Evolutionary conservation across 768 basidiomycete species (phyloP).

Genomic region (Tubosaeta sp.): DNA sequence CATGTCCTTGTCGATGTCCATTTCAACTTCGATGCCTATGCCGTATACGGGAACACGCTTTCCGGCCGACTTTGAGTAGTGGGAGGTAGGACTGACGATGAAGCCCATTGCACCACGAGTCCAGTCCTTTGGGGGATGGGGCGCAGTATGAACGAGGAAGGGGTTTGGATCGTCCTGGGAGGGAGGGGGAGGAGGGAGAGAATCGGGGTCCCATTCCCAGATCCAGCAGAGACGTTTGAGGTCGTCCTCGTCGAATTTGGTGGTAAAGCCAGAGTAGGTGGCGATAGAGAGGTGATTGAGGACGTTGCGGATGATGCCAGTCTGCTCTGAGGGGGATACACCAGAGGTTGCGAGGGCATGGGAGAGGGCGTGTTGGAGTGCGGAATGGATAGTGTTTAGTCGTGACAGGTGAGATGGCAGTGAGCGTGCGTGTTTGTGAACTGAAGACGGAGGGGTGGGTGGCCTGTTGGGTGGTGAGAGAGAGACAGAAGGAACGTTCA

Average conservation of each 20-base stretch:
- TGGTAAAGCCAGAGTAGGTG: conserved; percentile 62
- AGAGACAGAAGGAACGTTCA: neutral
- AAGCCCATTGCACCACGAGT: conserved; percentile 77
- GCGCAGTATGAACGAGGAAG: conserved; percentile 48
- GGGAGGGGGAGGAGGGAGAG: conserved; percentile 27
- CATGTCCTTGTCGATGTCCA: conserved; percentile 79
- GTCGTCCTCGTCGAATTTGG: conserved; percentile 64
- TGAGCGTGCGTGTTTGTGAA: conserved; percentile 31
- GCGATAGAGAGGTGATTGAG: conserved; percentile 70
- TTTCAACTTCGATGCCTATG: conserved; percentile 82
- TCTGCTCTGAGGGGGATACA: conserved; percentile 71
- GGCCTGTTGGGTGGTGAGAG: conserved; percentile 37
- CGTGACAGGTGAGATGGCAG: conserved; percentile 60
- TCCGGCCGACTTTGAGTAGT: conserved; percentile 60
- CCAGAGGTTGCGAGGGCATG: conserved; percentile 83
- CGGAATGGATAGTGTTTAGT: conserved; percentile 59
- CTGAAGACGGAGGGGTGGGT: conserved; percentile 55
- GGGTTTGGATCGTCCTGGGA: conserved; percentile 64
- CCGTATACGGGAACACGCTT: conserved; percentile 78
- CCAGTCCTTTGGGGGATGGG: conserved; percentile 58
- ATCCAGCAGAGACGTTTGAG: conserved; percentile 78
- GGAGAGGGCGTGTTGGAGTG: conserved; percentile 77
- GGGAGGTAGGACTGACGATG: conserved; percentile 65
- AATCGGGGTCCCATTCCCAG: conserved; percentile 79
- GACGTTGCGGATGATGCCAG: conserved; percentile 71